Conservation (phyloP, 2,329 filamentous ascomycete genomes). For the Fusarium bactridioides region DNA sequence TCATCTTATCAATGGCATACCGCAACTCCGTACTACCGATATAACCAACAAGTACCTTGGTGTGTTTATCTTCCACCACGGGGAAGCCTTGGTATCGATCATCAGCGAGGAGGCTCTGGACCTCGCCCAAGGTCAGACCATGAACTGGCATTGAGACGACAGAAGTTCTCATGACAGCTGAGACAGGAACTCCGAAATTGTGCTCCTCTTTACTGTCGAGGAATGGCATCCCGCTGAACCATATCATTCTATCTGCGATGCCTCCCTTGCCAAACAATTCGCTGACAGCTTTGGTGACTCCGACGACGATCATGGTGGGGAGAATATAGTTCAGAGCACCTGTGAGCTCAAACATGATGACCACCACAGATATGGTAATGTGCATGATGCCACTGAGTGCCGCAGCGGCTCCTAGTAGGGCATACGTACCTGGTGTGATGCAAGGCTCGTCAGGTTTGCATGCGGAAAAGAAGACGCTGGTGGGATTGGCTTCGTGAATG, state of each 20-base stretch:
- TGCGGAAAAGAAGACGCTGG: constrained; percentile 83
- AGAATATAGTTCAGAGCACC: constrained; percentile 97
- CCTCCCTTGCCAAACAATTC: constrained; percentile 94
- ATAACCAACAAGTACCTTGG: constrained; percentile 83
- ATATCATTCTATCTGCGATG: constrained; percentile 98
- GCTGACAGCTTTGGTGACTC: constrained; percentile 91
- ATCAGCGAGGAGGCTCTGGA: constrained; percentile 78
- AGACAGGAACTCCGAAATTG: constrained; percentile 93
- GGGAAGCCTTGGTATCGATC: constrained; percentile 94
- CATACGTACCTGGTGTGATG: constrained; percentile 97
- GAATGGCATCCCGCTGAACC: constrained; percentile 97
- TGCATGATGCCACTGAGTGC: constrained; percentile 98
- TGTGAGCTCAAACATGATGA: constrained; percentile 99
- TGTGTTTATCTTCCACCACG: constrained; percentile 77
- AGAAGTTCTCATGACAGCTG: constrained; percentile 83
- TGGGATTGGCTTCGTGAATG: constrained; percentile 83
- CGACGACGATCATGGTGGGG: constrained; percentile 98
- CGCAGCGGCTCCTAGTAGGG: constrained; percentile 90
- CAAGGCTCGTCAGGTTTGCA: constrained; percentile 93
- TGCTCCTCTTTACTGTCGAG: constrained; percentile 98
- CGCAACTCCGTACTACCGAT: constrained; percentile 91
- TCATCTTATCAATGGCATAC: constrained; percentile 86
- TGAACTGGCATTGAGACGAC: constrained; percentile 77
- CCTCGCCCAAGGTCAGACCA: constrained; percentile 76
- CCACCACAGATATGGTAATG: constrained; percentile 93